Percentiles rank a stretch among this genome's conserved stretches.
Conservation (phyloP, 768 basidiomycete species). For the Paxillus involutus region DNA sequence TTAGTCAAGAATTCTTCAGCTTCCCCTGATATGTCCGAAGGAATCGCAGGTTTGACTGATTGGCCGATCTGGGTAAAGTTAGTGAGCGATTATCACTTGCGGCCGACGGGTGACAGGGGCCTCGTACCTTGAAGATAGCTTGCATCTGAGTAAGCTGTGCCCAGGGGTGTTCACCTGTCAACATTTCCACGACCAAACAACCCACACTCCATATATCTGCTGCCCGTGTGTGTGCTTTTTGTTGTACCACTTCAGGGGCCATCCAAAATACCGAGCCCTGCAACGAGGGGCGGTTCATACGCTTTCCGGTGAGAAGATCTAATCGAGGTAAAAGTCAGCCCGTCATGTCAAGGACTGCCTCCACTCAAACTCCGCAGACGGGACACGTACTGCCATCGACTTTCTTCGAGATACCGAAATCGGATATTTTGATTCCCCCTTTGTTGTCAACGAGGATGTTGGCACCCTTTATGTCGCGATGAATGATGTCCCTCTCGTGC, state of each 20-base stretch:
- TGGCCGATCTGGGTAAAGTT: conserved; percentile 74
- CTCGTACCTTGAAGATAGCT: conserved; percentile 89
- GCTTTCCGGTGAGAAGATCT: conserved; percentile 57
- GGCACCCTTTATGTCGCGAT: conserved; percentile 98
- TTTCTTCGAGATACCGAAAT: conserved; percentile 97
- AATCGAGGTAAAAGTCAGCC: not conserved
- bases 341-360: conserved; percentile 27
- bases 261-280: conserved; percentile 99
- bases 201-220: conserved; percentile 98
- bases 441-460: conserved; percentile 99
- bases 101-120: not conserved
- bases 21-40: conserved; percentile 87
- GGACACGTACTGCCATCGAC: conserved; percentile 84
- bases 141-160: conserved; percentile 98
- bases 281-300: conserved; percentile 85
- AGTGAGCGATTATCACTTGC: not conserved
- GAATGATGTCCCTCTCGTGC: conserved; percentile 92
- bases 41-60: conserved; percentile 82
- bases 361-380: conserved; percentile 14
- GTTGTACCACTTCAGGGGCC: conserved; percentile 98
- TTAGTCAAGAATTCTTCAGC: conserved; percentile 83
- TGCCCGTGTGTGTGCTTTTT: conserved; percentile 86
- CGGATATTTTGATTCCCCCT: conserved; percentile 95
- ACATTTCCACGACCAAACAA: conserved; percentile 94
- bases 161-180: conserved; percentile 95